Evolutionary conservation across 768 basidiomycete genomes (phyloP).

Genomic region (Tricholoma saponaceum): DNA sequence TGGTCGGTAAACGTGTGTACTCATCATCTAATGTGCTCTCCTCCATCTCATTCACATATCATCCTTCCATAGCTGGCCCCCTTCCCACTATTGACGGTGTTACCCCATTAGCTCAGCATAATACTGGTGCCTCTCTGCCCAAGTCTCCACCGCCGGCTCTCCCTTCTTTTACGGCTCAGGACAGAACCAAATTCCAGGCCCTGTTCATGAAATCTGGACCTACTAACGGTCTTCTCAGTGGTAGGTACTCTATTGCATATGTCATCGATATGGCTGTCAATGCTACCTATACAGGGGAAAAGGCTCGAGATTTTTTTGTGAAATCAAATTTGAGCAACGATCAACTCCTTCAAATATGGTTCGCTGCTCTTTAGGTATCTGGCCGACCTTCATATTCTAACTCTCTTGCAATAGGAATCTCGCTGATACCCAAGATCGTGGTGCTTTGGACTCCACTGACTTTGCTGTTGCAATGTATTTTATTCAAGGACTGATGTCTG

Average conservation of each 20-base stretch:
- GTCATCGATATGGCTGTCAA: neutral
- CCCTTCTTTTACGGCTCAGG: constrained; percentile 72
- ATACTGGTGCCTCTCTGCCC: constrained; percentile 55
- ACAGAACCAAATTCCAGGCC: constrained; percentile 78
- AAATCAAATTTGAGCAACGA: constrained; percentile 87
- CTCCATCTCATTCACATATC: constrained; percentile 12
- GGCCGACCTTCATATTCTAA: constrained; percentile 3
- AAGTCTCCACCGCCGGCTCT: constrained; percentile 59
- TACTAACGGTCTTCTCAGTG: constrained; percentile 70
- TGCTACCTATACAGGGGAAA: constrained; percentile 52
- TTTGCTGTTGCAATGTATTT: constrained; percentile 97
- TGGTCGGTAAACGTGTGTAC: constrained; percentile 68
- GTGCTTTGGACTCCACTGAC: constrained; percentile 83
- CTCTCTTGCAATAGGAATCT: constrained; percentile 58
- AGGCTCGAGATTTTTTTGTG: constrained; percentile 86
- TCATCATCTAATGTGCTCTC: constrained; percentile 5
- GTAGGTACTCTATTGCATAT: constrained; percentile 37
- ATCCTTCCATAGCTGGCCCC: constrained; percentile 64
- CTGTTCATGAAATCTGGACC: constrained; percentile 75
- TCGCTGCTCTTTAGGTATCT: constrained; percentile 16
- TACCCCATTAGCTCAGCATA: constrained; percentile 50
- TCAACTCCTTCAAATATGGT: constrained; percentile 93
- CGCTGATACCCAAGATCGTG: constrained; percentile 92
- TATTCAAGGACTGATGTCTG: constrained; percentile 89
- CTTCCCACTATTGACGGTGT: constrained; percentile 77